phyloP scores from a whole-genome alignment of 2,329 filamentous ascomycete genomes.

The Cercospora nicotianae region DNA sequence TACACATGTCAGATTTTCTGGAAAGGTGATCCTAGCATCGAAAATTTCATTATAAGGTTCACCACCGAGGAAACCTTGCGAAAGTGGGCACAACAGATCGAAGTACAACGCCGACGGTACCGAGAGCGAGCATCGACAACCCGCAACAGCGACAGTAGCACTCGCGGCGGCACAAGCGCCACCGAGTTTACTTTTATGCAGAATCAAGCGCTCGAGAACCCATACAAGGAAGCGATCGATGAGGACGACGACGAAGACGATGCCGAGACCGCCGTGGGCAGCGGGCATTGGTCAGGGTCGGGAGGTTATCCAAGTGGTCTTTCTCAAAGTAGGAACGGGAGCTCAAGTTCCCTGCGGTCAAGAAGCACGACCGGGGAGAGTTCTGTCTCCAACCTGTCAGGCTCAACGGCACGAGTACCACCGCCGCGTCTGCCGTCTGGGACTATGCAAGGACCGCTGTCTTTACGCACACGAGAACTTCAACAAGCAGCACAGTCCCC shows the following conservation, averaged over 20 bases:
- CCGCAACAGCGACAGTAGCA: constrained; percentile 42
- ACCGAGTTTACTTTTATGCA: constrained; percentile 81
- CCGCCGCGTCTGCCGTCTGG: constrained; percentile 72
- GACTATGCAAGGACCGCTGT: constrained; percentile 56
- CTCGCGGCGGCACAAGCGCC: constrained; percentile 50
- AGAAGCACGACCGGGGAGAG: constrained; percentile 30
- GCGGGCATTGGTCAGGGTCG: constrained; percentile 39
- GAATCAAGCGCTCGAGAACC: constrained; percentile 73
- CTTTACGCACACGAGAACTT: constrained; percentile 65
- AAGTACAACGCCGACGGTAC: constrained; percentile 65
- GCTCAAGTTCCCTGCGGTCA: constrained; percentile 28
- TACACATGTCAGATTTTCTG: constrained; percentile 98
- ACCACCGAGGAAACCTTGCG: constrained; percentile 88
- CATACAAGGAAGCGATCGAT: constrained; percentile 67
- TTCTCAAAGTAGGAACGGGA: constrained; percentile 28
- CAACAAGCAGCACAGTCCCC: constrained; percentile 57
- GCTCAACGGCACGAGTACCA: constrained; percentile 52
- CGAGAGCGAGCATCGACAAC: constrained; percentile 49
- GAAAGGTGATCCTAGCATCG: constrained; percentile 93
- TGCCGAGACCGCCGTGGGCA: constrained; percentile 41
- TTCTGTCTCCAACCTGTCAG: constrained; percentile 3
- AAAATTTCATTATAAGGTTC: constrained; percentile 95
- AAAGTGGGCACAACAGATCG: constrained; percentile 82
- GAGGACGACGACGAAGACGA: constrained; percentile 57
- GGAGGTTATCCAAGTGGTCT: constrained; percentile 18